These are phyloP conservation scores for Tulasnella sp. DNA, from an alignment of 768 basidiomycete genomes.

Conservation along the genomic window DNA sequence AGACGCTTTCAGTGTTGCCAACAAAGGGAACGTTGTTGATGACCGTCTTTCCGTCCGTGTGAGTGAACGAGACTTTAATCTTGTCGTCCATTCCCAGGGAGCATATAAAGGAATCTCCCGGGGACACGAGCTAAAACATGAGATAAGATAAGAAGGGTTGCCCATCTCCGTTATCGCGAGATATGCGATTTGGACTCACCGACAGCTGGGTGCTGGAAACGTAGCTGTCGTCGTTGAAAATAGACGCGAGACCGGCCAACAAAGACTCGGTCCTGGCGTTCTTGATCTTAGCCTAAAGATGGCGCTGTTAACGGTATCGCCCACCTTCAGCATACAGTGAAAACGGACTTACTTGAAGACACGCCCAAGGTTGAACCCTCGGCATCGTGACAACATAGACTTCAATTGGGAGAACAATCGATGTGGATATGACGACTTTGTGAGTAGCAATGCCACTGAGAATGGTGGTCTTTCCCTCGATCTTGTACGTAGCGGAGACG, in stretches of 20 bases:
- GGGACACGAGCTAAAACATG: constrained; percentile 38
- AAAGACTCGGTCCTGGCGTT: constrained; percentile 53
- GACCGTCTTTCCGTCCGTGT: constrained; percentile 15
- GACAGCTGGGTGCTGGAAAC: constrained; percentile 35
- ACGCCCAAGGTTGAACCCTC: no score
- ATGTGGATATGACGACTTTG: no score
- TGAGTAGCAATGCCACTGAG: no score
- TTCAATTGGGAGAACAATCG: no score
- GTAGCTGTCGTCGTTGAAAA: constrained; percentile 54
- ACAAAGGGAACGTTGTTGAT: constrained; percentile 14
- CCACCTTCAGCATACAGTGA: no score
- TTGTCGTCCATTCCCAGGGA: constrained; percentile 41
- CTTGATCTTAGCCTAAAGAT: constrained; percentile 41
- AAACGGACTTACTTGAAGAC: no score
- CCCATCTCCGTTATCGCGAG: not conserved
- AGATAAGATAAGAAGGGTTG: no score
- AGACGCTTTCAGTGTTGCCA: constrained; percentile 13
- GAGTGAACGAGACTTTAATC: constrained; percentile 31
- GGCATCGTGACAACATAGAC: no score
- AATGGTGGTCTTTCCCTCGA: no score
- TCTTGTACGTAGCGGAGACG: no score
- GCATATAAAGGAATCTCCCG: constrained; percentile 47
- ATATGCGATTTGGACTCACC: constrained; percentile 29
- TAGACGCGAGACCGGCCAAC: constrained; percentile 46
- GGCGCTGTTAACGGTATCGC: no score